phyloP scores from a whole-genome alignment of 2,329 filamentous ascomycete species.

The Calonectria montana region DNA sequence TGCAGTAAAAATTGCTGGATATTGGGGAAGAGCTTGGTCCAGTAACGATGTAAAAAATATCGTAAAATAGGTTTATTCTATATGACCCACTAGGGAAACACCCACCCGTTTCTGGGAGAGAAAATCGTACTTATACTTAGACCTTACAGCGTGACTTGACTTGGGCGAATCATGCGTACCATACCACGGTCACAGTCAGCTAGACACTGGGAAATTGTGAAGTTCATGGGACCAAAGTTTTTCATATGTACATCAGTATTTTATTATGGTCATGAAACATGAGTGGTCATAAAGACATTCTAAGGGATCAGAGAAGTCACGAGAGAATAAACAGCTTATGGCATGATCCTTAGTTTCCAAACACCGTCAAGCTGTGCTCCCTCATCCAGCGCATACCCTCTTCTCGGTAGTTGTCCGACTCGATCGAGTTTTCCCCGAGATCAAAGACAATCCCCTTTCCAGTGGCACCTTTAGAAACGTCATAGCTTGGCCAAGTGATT shows the following conservation, averaged over 20 bases:
- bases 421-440: slow-evolving; percentile 36
- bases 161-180: too few species aligned
- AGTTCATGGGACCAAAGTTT: too few species aligned
- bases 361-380: slow-evolving; percentile 41
- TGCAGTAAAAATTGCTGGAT: too few species aligned
- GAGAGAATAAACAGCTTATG: neutral
- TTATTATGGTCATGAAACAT: neutral
- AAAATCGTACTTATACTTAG: too few species aligned
- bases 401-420: slow-evolving; percentile 45
- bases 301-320: neutral
- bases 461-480: slow-evolving; percentile 22
- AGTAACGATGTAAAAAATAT: too few species aligned
- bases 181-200: too few species aligned
- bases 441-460: slow-evolving; percentile 45
- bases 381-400: slow-evolving; percentile 45
- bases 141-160: too few species aligned
- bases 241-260: slow-evolving; percentile 1
- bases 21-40: too few species aligned
- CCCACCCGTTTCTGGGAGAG: too few species aligned
- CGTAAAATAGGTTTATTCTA: too few species aligned
- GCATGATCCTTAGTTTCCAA: slow-evolving; percentile 34
- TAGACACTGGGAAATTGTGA: too few species aligned
- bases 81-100: too few species aligned
- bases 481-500: slow-evolving; percentile 43
- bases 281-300: neutral